Percentiles rank a stretch among this genome's conserved stretches.
Conservation (phyloP, 495 filamentous ascomycete genomes). For the Pyrenula massariospora region DNA sequence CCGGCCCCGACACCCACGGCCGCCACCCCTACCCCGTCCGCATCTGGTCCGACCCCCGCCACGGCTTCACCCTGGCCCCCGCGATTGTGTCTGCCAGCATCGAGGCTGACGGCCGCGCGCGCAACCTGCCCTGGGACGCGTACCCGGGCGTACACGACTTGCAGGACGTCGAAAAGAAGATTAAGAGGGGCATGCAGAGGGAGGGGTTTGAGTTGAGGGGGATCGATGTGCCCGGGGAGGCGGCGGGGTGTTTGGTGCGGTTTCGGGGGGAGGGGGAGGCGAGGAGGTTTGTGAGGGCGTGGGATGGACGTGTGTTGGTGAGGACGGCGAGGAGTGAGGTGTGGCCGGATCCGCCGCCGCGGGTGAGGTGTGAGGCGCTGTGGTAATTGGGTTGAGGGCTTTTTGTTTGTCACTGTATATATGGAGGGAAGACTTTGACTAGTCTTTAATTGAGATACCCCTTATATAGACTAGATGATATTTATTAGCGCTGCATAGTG, state of each 20-base stretch:
- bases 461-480: too few relatives aligned
- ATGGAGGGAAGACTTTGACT: not conserved
- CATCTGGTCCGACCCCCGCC: not conserved
- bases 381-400: not conserved
- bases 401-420: too few relatives aligned
- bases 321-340: not conserved
- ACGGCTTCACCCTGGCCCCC: not conserved
- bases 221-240: not conserved
- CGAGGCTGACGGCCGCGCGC: not conserved
- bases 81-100: not conserved
- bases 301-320: constrained; percentile 37
- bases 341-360: not conserved
- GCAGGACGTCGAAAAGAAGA: not conserved
- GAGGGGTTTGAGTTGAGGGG: not conserved
- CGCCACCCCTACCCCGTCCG: not conserved
- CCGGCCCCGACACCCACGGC: not conserved
- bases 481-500: too few relatives aligned
- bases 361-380: not conserved
- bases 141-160: not conserved
- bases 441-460: not conserved
- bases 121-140: not conserved
- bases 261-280: constrained; percentile 37
- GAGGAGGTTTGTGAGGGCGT: constrained; percentile 40
- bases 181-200: not conserved
- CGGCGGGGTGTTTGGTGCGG: constrained; percentile 33